Percentiles rank a stretch among this genome's conserved stretches.
These are phyloP conservation scores for Dipodascopsis uninucleata DNA, from an alignment of 805 yeast species.

Conservation along the genomic window DNA sequence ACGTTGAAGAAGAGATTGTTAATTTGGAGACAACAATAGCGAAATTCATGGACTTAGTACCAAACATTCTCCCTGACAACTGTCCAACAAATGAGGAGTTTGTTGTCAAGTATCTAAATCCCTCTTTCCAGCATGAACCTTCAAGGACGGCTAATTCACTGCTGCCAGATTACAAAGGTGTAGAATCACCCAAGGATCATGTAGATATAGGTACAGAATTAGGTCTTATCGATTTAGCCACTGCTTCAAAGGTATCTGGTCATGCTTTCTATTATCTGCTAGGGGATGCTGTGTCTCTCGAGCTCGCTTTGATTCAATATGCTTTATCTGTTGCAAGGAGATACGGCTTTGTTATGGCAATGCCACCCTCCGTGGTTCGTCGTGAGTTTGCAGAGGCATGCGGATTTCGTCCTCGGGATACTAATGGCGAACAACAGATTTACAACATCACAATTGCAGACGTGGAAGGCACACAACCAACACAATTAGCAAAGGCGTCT, in stretches of 20 bases:
- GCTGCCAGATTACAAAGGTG: constrained; percentile 3
- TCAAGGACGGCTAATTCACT: not conserved
- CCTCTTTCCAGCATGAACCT: too few relatives aligned
- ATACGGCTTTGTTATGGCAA: constrained; percentile 63
- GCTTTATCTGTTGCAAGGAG: constrained; percentile 63
- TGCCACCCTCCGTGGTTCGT: constrained; percentile 85
- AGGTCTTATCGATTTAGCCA: constrained; percentile 62
- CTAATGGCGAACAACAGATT: constrained; percentile 78
- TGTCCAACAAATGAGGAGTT: constrained; percentile 13
- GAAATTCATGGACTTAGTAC: constrained; percentile 16
- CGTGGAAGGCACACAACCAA: constrained; percentile 1
- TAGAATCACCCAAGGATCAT: constrained; percentile 52
- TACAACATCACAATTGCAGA: constrained; percentile 54
- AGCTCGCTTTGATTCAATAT: constrained; percentile 83
- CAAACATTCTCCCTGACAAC: constrained; percentile 16
- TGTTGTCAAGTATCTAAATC: constrained; percentile 19
- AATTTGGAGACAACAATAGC: constrained; percentile 5
- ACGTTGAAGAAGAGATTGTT: constrained; percentile 8
- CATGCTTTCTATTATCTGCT: constrained; percentile 82
- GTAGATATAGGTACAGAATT: constrained; percentile 64
- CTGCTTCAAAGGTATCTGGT: constrained; percentile 75
- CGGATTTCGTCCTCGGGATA: constrained; percentile 92
- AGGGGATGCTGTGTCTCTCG: constrained; percentile 82
- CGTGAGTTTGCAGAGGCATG: constrained; percentile 78
- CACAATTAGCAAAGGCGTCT: too few relatives aligned